Evolutionary conservation across 1,139 yeast species (phyloP), one percentile per base, ranked within the genome.

Genomic region (Blastobotrys elegans): DNA sequence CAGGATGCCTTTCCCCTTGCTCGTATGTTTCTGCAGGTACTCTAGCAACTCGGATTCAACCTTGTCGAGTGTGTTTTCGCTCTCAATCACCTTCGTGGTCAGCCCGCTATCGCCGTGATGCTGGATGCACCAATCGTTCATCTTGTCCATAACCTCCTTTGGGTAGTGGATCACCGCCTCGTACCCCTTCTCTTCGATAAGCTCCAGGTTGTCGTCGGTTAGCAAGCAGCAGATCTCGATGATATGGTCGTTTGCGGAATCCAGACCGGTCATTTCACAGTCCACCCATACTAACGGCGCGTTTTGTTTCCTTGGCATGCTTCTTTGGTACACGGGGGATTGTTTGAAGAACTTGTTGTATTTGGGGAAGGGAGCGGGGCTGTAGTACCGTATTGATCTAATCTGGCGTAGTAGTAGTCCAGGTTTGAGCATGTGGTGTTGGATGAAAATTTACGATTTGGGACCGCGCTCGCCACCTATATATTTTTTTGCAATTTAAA

Each of bases 191-290:
- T 72, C 74, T 50, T 85, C 95, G 1, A 89, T 67, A 2, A 85
- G 58, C 48, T 84, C 77, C 54, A 92, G 72, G 50, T 86, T 68
- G 7, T 85, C 88, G 61, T 92, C 96, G 1, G 99, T 92, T 44
- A 94, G 72, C 33, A 90, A 70, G 63, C 97, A 89, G 63, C 97
- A 89, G 29, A 94, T 81, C 66, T 94, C 98, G 54, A 94, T 86
- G 57, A 94, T 90, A 50, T 76, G 79, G 59, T 88, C 95, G 4
- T 74, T 74, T 49, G 71, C 65, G 21, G 82, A 80, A 58, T 92
- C 84, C 42, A 94, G 70, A 0, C 99, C 99, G 0, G 99, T 94
- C 98, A 94, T 94, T 64, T 81, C 87, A 59, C 87, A 81, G 67
- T 89, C 97, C 24, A 89, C 75, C 97, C 97, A 89, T 3, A 89